phyloP scores from a whole-genome alignment of 2,329 filamentous ascomycete genomes.

The Coniochaeta prunicola region DNA sequence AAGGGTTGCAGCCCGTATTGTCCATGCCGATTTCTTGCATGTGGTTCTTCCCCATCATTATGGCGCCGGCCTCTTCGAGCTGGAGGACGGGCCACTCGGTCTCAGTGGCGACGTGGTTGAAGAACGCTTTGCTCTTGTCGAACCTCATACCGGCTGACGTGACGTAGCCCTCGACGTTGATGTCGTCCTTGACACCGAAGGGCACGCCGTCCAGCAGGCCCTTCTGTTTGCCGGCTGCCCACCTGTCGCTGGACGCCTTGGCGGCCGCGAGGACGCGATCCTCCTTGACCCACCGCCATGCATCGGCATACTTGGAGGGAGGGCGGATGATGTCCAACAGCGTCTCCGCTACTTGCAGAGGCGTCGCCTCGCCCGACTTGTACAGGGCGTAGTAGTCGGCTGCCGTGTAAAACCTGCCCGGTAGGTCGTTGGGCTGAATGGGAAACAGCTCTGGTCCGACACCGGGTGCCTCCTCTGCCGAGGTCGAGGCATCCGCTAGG shows the following conservation, averaged over 20 bases:
- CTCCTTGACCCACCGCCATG: conserved; percentile 62
- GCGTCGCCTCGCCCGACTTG: conserved; percentile 61
- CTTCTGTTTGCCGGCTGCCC: conserved; percentile 56
- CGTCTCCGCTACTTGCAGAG: conserved; percentile 61
- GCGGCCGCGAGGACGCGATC: conserved; percentile 62
- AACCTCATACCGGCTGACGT: conserved; percentile 58
- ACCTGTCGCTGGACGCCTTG: conserved; percentile 65
- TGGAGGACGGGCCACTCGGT: conserved; percentile 66
- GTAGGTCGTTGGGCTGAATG: conserved; percentile 30
- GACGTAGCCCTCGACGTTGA: conserved; percentile 62
- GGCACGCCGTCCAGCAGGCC: conserved; percentile 75
- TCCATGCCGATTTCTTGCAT: conserved; percentile 79
- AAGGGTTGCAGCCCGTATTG: conserved; percentile 75
- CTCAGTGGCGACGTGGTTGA: conserved; percentile 38
- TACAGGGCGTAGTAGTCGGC: conserved; percentile 75
- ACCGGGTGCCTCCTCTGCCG: conserved; percentile 23
- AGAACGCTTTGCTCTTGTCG: conserved; percentile 43
- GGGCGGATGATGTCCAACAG: conserved; percentile 64
- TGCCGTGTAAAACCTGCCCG: conserved; percentile 57
- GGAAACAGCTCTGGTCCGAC: conserved; percentile 33
- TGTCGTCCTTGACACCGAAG: conserved; percentile 77
- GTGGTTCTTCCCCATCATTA: conserved; percentile 67
- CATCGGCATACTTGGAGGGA: conserved; percentile 56
- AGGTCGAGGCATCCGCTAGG: conserved; percentile 26
- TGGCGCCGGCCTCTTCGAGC: conserved; percentile 51